These are phyloP conservation scores for Paulinella micropora DNA, from an alignment of 78 protist species.

Conservation along the genomic window DNA sequence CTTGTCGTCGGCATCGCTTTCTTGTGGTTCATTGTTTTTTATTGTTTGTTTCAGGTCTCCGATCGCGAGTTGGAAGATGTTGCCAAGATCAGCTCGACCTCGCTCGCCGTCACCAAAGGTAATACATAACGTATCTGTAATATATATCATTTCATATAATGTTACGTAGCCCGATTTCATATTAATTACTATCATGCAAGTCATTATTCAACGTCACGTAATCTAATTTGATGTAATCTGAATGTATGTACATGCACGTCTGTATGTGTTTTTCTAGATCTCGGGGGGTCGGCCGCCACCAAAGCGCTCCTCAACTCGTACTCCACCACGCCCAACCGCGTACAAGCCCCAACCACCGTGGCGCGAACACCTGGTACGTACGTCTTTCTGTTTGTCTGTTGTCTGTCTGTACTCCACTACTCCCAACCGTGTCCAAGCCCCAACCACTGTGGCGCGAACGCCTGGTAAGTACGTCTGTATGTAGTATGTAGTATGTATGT, in stretches of 20 bases:
- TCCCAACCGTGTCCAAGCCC: too few species aligned
- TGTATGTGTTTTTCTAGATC: too few species aligned
- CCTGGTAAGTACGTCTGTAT: not conserved
- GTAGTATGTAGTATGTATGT: too few species aligned
- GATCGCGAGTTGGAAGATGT: constrained; percentile 63
- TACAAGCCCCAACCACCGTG: not conserved
- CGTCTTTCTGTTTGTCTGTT: not conserved
- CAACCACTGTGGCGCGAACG: not conserved
- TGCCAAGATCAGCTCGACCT: constrained; percentile 18
- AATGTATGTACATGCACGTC: too few species aligned
- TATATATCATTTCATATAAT: not conserved
- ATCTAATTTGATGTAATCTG: too few species aligned
- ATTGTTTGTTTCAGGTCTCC: constrained; percentile 29
- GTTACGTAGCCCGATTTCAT: not conserved
- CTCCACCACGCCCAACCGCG: not conserved
- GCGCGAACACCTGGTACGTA: constrained; percentile 1
- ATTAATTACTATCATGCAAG: too few species aligned
- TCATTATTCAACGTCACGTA: too few species aligned
- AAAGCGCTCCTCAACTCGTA: not conserved
- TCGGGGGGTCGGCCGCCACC: not conserved
- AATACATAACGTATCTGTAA: too few species aligned
- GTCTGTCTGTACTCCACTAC: not conserved
- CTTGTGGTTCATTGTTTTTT: not conserved
- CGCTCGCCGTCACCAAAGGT: not conserved
- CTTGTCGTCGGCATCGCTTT: not conserved